Evolutionary conservation across 805 yeast genomes (phyloP).

Genomic region (Myxozyma mucilagina): DNA sequence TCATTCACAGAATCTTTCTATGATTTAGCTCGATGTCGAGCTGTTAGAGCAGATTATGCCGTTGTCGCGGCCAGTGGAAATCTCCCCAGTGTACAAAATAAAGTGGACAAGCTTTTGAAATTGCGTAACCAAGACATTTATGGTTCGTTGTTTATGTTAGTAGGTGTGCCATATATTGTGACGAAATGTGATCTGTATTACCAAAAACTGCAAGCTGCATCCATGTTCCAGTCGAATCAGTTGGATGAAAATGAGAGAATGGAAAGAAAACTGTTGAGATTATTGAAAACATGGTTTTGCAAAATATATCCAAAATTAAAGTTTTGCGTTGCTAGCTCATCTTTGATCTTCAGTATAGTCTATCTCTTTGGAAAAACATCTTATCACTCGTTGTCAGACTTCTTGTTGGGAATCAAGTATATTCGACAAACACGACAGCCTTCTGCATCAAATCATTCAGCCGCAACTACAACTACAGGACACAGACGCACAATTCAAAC

Average conservation of each 20-base stretch:
- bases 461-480: neutral
- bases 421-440: conserved; percentile 51
- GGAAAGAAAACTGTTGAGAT: conserved; percentile 33
- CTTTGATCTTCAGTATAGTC: conserved; percentile 59
- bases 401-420: conserved; percentile 61
- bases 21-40: conserved; percentile 68
- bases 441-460: neutral
- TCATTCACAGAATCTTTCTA: conserved; percentile 90
- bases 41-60: conserved; percentile 38
- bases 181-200: conserved; percentile 67
- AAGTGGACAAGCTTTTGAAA: conserved; percentile 47
- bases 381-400: conserved; percentile 63
- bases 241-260: neutral
- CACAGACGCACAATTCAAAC: conserved; percentile 11
- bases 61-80: conserved; percentile 34
- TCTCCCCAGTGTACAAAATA: conserved; percentile 30
- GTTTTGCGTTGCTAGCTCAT: conserved; percentile 48
- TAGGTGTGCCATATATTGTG: conserved; percentile 65
- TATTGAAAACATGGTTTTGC: conserved; percentile 46
- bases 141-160: conserved; percentile 50
- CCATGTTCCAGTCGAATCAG: conserved; percentile 46
- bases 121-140: conserved; percentile 55
- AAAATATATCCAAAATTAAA: conserved; percentile 62
- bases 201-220: conserved; percentile 62
- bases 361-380: conserved; percentile 68